Percentiles rank a stretch among this genome's conserved stretches.
Conservation (phyloP, 495 filamentous ascomycete genomes). For the Parmelia sp. region DNA sequence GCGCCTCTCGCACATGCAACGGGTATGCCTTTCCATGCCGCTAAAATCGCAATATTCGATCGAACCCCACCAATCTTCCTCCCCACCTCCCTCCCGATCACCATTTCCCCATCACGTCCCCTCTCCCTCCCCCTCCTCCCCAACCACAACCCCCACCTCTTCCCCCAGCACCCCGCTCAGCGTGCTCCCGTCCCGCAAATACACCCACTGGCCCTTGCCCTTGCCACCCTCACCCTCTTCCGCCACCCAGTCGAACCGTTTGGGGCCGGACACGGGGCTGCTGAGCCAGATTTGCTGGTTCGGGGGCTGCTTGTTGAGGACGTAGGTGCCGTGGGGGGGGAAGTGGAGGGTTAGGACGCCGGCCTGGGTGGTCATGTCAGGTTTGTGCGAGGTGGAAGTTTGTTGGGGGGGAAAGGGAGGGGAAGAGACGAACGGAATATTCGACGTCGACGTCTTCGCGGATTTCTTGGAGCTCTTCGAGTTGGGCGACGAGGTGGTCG, state of each 20-base stretch:
- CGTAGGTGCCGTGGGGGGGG: conserved; percentile 64
- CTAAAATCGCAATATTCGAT: neutral
- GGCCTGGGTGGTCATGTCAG: conserved; percentile 44
- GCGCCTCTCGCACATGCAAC: conserved; percentile 8
- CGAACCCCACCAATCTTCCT: neutral
- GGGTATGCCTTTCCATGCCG: conserved; percentile 2
- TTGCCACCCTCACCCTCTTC: conserved; percentile 62
- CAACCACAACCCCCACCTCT: conserved; percentile 48
- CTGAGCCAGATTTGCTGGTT: conserved; percentile 98
- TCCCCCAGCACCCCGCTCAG: conserved; percentile 61
- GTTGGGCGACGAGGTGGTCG: conserved; percentile 38
- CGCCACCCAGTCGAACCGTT: conserved; percentile 82
- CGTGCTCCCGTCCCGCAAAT: conserved; percentile 69
- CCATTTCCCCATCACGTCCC: neutral
- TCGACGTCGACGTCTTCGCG: conserved; percentile 50
- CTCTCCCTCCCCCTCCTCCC: conserved; percentile 6
- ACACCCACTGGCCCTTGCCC: conserved; percentile 69
- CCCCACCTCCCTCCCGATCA: too few relatives aligned
- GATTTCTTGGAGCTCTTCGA: conserved; percentile 44
- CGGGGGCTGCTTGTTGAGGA: conserved; percentile 95
- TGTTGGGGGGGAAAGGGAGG: neutral
- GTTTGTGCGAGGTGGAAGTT: conserved; percentile 3
- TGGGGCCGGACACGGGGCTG: conserved; percentile 85
- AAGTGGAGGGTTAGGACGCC: conserved; percentile 76
- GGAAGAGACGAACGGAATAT: conserved; percentile 42